Evolutionary conservation across 1,284 basidiomycete species (phyloP), one percentile per base, ranked within the genome.

Genomic region (Marasmius oreades): DNA sequence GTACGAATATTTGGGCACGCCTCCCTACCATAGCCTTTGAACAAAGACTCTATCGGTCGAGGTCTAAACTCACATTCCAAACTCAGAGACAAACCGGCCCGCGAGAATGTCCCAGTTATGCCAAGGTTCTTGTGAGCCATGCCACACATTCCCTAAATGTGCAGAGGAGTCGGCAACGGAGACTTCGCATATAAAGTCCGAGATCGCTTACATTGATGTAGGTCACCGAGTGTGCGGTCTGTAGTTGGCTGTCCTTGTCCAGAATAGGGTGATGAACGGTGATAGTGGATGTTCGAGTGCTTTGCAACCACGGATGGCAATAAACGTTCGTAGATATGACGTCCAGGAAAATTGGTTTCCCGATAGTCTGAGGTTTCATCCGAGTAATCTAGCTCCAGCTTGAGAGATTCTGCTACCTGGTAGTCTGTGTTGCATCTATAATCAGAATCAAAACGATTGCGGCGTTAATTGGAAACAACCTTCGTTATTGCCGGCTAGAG

Each of bases 131-230:
- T 61, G 55, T 37, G 82, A 72, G 39, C 89, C 89, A 68, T 95
- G 93, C 93, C 93, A 95, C 3, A 95, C 92, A 66, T 94, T 93
- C 90, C 88, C 85, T 89, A 63, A n/a, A n/a, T n/a, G n/a, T n/a
- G n/a, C n/a, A n/a, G n/a, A n/a, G n/a, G n/a, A n/a, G n/a, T n/a
- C n/a, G n/a, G n/a, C n/a, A n/a, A n/a, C n/a, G n/a, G n/a, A n/a
- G n/a, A n/a, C n/a, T n/a, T n/a, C n/a, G n/a, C n/a, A n/a, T n/a
- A n/a, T n/a, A n/a, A n/a, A 31, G 5, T 31, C 28, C 28, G 28
- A 31, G n/a, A 23, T 24, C 28, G 20, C 51, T 62, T 62, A 90
- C 91, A 93, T 71, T 94, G 92, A 67, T 95, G 92, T 23, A 93
- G 72, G 71, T 95, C 93, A 12, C 94, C 93, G 37, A 89, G 79